Evolutionary conservation across 768 basidiomycete species (phyloP).

Genomic region (Pleurotus cornucopiae): DNA sequence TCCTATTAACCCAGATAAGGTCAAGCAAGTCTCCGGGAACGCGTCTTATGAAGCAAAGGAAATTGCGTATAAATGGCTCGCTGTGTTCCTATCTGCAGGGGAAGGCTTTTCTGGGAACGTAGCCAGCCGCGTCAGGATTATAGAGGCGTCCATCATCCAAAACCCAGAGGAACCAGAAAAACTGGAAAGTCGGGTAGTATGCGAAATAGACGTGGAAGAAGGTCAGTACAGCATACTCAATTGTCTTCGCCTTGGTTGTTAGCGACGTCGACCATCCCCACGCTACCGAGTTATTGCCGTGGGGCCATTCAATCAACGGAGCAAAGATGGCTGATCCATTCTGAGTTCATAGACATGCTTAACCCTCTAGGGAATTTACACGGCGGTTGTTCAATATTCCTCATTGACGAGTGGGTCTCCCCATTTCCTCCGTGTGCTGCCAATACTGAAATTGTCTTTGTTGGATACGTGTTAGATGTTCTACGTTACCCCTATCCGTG

Average conservation of each 20-base stretch:
- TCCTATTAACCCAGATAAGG: slow-evolving; percentile 12
- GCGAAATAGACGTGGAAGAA: slow-evolving; percentile 36
- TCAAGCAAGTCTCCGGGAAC: slow-evolving; percentile 28
- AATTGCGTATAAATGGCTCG: slow-evolving; percentile 32
- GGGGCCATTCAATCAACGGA: no score
- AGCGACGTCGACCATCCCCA: background rate
- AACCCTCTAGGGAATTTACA: slow-evolving; percentile 45
- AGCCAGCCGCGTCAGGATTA: slow-evolving; percentile 23
- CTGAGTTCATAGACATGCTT: slow-evolving; percentile 42
- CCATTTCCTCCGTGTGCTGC: background rate
- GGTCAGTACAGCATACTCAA: slow-evolving; percentile 26
- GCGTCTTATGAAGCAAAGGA: slow-evolving; percentile 32
- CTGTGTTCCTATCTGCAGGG: slow-evolving; percentile 23
- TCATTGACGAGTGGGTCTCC: slow-evolving; percentile 46
- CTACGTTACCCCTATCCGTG: slow-evolving; percentile 41
- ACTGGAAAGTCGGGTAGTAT: slow-evolving; percentile 40
- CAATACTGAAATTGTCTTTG: background rate
- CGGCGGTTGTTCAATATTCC: slow-evolving; percentile 50
- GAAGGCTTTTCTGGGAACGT: slow-evolving; percentile 26
- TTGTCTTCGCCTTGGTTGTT: no score
- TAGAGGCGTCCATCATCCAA: slow-evolving; percentile 35
- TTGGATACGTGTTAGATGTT: slow-evolving; percentile 32
- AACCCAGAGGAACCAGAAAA: slow-evolving; percentile 42
- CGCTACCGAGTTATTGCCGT: no score
- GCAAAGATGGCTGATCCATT: background rate